Percentiles rank a stretch among this genome's conserved stretches.
Conservation (phyloP, 2,329 filamentous ascomycete species). For the Hymenoscyphus fructigenus region DNA sequence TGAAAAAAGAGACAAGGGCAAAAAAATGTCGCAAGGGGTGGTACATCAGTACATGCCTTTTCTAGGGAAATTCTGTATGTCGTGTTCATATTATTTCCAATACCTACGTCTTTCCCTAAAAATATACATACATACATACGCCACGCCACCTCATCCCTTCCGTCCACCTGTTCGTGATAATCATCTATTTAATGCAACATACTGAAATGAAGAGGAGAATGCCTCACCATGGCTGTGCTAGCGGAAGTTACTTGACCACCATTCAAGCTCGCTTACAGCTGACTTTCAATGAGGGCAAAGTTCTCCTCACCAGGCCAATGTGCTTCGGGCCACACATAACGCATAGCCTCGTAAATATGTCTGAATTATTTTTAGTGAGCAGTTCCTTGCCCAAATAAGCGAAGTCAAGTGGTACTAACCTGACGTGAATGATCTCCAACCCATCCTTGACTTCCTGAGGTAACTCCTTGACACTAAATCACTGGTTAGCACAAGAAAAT, state of each 20-base stretch:
- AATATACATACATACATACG: background rate
- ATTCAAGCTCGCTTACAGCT: conserved; percentile 56
- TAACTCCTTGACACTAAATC: conserved; percentile 67
- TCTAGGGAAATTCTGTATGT: background rate
- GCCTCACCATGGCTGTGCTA: background rate
- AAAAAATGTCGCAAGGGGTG: too few relatives aligned
- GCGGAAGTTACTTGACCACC: background rate
- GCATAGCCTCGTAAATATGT: conserved; percentile 93
- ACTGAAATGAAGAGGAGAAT: background rate
- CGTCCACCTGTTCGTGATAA: background rate
- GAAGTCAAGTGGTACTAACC: conserved; percentile 54
- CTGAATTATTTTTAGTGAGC: conserved; percentile 42
- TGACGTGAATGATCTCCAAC: conserved; percentile 84
- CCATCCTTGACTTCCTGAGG: conserved; percentile 86
- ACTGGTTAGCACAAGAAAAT: conserved; percentile 18
- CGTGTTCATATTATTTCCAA: background rate
- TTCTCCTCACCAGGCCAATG: conserved; percentile 77
- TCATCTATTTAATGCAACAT: background rate
- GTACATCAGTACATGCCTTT: too few relatives aligned
- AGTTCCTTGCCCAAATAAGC: conserved; percentile 15
- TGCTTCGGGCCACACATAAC: conserved; percentile 85
- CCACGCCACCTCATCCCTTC: background rate
- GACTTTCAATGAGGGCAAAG: conserved; percentile 71
- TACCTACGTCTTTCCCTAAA: background rate
- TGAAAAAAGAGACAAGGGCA: too few relatives aligned